A percentile compares a stretch with the other conserved stretches of the same genome.
Conservation (phyloP, 257 asterid genomes). For the Voacanga thouarsii region DNA sequence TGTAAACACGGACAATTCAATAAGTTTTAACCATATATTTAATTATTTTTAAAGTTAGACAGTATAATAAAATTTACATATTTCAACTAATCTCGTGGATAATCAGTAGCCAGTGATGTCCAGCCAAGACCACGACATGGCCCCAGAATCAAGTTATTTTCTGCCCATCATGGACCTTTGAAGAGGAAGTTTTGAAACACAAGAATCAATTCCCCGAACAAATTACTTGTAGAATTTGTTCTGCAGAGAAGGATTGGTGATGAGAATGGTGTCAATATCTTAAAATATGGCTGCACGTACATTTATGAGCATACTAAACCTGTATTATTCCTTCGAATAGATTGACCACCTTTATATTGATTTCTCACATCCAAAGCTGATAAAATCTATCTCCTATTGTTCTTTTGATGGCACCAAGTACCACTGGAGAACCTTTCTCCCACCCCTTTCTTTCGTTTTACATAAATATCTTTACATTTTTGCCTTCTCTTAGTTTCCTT, state of each 20-base stretch:
- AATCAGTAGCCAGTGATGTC: too few species aligned
- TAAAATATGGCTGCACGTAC: neutral
- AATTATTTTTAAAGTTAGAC: too few species aligned
- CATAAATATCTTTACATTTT: neutral
- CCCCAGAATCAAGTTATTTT: neutral
- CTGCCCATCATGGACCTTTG: neutral
- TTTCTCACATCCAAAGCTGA: neutral
- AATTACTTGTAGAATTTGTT: neutral
- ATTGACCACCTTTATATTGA: neutral
- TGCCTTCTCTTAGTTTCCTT: neutral
- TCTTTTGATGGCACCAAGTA: neutral
- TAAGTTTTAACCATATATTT: too few species aligned
- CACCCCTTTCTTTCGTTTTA: neutral
- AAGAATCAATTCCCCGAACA: neutral
- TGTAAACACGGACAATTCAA: too few species aligned
- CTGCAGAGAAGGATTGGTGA: neutral
- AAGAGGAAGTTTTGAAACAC: neutral
- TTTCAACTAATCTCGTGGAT: too few species aligned
- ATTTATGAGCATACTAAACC: neutral
- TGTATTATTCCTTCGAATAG: neutral
- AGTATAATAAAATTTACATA: too few species aligned
- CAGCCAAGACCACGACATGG: too few species aligned
- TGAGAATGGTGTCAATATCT: neutral
- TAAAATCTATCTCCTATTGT: neutral
- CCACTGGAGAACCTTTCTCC: neutral